These are phyloP conservation scores for Tieghemostelium lacteum DNA, from an alignment of 78 protist genomes.

Conservation along the genomic window DNA sequence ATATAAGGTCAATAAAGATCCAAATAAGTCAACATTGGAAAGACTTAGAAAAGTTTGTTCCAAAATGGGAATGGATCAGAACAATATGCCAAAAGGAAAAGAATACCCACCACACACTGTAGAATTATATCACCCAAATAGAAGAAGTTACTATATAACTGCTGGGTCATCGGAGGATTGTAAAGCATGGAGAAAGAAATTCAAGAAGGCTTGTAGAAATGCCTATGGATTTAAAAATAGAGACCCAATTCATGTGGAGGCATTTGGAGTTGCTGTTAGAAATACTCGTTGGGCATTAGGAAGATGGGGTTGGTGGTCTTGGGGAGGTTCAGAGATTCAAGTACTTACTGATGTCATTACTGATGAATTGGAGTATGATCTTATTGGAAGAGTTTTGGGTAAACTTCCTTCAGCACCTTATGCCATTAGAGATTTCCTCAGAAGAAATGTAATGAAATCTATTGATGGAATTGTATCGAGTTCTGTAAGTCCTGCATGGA, in stretches of 20 bases:
- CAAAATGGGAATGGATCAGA: constrained; percentile 37
- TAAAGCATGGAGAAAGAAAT: constrained; percentile 45
- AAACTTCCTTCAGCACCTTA: constrained; percentile 37
- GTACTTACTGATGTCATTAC: constrained; percentile 32
- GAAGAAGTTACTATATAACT: constrained; percentile 28
- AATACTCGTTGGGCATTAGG: constrained; percentile 50
- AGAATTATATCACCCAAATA: constrained; percentile 35
- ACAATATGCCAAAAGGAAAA: constrained; percentile 27
- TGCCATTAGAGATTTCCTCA: constrained; percentile 14
- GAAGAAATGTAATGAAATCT: constrained; percentile 6
- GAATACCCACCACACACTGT: constrained; percentile 43
- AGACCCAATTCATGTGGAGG: constrained; percentile 44
- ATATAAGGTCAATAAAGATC: constrained; percentile 55
- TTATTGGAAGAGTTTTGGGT: constrained; percentile 21
- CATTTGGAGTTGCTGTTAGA: constrained; percentile 49
- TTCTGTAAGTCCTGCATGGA: constrained; percentile 48
- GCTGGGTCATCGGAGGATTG: constrained; percentile 2
- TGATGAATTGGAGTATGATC: constrained; percentile 24
- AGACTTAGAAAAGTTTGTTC: constrained; percentile 35
- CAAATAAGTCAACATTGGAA: constrained; percentile 8
- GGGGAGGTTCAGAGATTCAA: constrained; percentile 58
- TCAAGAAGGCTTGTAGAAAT: constrained; percentile 11
- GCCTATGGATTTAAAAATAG: constrained; percentile 23
- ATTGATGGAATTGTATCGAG: constrained; percentile 11
- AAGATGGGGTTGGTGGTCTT: constrained; percentile 54